Conservation (phyloP, 2,329 filamentous ascomycete species). For the Escovopsis sp. region DNA sequence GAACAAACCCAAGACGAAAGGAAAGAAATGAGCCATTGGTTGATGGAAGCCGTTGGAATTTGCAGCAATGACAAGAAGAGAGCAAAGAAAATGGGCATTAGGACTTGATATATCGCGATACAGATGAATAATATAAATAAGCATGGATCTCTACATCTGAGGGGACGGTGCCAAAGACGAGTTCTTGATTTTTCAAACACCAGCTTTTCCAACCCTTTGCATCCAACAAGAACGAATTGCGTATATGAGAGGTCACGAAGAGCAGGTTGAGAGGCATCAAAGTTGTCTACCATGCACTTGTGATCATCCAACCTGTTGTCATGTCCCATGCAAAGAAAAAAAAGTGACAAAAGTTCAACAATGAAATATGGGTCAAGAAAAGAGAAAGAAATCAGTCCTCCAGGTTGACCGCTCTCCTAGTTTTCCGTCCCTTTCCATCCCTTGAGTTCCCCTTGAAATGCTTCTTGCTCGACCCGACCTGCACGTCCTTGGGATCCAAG, state of each 20-base stretch:
- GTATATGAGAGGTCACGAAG: not conserved
- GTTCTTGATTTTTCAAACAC: too few relatives aligned
- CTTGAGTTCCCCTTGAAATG: conserved; percentile 74
- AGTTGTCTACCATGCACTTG: not conserved
- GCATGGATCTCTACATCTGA: too few relatives aligned
- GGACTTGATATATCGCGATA: too few relatives aligned
- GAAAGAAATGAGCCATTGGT: conserved; percentile 3
- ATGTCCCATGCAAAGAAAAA: not conserved
- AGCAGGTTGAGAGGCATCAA: not conserved
- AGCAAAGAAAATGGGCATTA: not conserved
- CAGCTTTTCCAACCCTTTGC: too few relatives aligned
- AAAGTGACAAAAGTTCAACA: too few relatives aligned
- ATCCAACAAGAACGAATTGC: not conserved
- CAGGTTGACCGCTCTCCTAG: conserved; percentile 1
- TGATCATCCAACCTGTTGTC: not conserved
- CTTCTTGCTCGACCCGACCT: conserved; percentile 61
- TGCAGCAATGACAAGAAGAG: not conserved
- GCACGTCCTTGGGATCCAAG: conserved; percentile 66
- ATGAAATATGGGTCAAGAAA: not conserved
- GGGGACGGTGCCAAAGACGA: too few relatives aligned
- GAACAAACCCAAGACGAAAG: conserved; percentile 14
- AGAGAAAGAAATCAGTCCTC: not conserved
- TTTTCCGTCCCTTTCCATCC: conserved; percentile 39
- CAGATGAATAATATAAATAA: too few relatives aligned
- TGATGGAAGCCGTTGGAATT: conserved; percentile 3